Percentiles rank a stretch among this genome's conserved stretches.
Evolutionary conservation across 2,329 filamentous ascomycete species (phyloP).

Genomic region (Xylaria multiplex): DNA sequence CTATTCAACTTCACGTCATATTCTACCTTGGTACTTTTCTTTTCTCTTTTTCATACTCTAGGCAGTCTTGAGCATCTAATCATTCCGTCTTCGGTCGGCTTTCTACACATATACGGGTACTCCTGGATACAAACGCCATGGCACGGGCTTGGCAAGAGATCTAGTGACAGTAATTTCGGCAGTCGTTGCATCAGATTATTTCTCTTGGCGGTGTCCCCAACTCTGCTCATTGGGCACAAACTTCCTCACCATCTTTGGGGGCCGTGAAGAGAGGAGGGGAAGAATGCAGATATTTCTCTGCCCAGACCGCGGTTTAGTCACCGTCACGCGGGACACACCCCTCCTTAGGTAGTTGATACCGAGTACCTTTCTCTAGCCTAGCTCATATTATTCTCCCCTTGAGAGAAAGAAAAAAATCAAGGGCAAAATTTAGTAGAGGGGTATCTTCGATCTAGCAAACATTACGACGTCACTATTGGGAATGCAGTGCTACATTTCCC

Average conservation of each 20-base stretch:
- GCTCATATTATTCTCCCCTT: no score
- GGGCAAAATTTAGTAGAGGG: no score
- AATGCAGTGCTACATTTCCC: not conserved
- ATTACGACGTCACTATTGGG: not conserved
- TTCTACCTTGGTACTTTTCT: no score
- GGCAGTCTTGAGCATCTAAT: not conserved
- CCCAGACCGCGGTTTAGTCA: no score
- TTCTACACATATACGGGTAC: no score
- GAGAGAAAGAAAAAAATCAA: no score
- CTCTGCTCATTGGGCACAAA: constrained; percentile 5
- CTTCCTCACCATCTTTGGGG: not conserved
- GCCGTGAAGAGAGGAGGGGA: not conserved
- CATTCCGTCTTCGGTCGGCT: no score
- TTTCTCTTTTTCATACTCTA: not conserved
- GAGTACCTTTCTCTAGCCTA: no score
- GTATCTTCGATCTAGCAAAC: not conserved
- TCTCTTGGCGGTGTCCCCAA: constrained; percentile 13
- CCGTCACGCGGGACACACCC: no score
- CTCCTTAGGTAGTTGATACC: no score
- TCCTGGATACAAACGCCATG: not conserved
- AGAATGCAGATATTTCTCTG: no score
- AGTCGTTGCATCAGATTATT: constrained; percentile 32
- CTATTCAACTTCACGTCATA: no score
- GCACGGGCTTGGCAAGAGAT: constrained; percentile 17
- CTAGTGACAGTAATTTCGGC: constrained; percentile 13